A percentile compares a stretch with the other conserved stretches of the same genome.
phyloP scores from a whole-genome alignment of 208 protist genomes.

The Acanthamoeba sp. region DNA sequence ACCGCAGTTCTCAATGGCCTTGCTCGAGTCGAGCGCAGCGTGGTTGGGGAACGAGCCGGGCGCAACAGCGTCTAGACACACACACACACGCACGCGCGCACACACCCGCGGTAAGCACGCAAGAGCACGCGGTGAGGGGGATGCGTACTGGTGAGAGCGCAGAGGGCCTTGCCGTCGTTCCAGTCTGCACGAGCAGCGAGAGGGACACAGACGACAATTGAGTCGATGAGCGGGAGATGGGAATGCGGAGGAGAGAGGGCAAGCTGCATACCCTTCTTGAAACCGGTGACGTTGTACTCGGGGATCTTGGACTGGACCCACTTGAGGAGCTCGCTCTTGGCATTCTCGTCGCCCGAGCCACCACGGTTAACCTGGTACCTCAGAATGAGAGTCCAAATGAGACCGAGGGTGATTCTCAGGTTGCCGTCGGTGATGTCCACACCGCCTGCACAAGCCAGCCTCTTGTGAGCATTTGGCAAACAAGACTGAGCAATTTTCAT shows the following conservation, averaged over 20 bases:
- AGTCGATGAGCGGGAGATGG: background rate
- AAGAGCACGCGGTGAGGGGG: background rate
- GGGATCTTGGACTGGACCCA: slow-evolving; percentile 71
- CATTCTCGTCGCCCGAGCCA: slow-evolving; percentile 1
- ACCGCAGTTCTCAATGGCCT: slow-evolving; percentile 29
- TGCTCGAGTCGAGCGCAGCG: slow-evolving; percentile 22
- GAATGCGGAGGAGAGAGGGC: background rate
- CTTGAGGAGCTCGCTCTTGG: slow-evolving; percentile 39
- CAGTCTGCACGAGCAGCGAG: slow-evolving; percentile 20
- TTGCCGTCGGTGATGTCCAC: slow-evolving; percentile 82
- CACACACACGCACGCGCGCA: background rate
- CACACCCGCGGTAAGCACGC: background rate
- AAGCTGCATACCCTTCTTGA: slow-evolving; percentile 59
- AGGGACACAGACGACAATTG: background rate
- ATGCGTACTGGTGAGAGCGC: slow-evolving; percentile 58
- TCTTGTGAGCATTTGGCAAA: no score
- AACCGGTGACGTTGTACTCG: slow-evolving; percentile 70
- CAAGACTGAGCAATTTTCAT: no score
- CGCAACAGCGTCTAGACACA: slow-evolving; percentile 34
- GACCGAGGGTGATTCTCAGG: slow-evolving; percentile 82
- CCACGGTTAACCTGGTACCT: slow-evolving; percentile 50
- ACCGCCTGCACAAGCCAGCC: background rate
- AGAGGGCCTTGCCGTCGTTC: slow-evolving; percentile 70
- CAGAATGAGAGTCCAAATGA: slow-evolving; percentile 86
- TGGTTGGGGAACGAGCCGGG: slow-evolving; percentile 50